Percentiles rank a stretch among this genome's conserved stretches.
These are phyloP conservation scores for Scutellaria barbata DNA, from an alignment of 257 asterid species.

Conservation along the genomic window DNA sequence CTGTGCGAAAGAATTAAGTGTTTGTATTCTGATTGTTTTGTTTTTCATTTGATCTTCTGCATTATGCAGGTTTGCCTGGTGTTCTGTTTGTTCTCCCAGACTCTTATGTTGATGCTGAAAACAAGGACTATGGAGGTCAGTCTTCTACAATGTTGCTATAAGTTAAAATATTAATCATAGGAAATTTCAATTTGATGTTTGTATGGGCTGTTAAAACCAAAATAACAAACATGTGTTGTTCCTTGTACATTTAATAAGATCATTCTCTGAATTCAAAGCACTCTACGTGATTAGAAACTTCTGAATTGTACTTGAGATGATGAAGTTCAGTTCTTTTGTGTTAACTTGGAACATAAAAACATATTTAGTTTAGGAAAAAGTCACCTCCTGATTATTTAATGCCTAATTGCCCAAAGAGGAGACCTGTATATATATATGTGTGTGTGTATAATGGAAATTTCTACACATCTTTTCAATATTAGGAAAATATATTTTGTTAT, in stretches of 20 bases:
- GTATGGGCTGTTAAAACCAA: no score
- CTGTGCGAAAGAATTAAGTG: no score
- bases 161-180: no score
- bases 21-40: neutral
- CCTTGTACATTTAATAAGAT: neutral
- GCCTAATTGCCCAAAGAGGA: no score
- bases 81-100: conserved; percentile 96
- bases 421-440: no score
- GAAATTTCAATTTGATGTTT: no score
- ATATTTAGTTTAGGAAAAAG: neutral
- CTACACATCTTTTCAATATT: no score
- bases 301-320: neutral
- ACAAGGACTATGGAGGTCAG: conserved; percentile 95
- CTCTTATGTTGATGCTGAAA: conserved; percentile 97
- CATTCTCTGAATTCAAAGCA: neutral
- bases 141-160: no score
- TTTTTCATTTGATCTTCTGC: neutral
- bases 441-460: no score
- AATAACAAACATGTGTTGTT: no score
- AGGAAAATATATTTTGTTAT: no score
- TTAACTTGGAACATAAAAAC: neutral
- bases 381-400: no score
- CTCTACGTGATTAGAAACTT: neutral
- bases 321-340: neutral
- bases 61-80: conserved; percentile 78